Base-by-base conservation (phyloP, 2,329 filamentous ascomycete genomes). In the Microascus cirrosus region DNA sequence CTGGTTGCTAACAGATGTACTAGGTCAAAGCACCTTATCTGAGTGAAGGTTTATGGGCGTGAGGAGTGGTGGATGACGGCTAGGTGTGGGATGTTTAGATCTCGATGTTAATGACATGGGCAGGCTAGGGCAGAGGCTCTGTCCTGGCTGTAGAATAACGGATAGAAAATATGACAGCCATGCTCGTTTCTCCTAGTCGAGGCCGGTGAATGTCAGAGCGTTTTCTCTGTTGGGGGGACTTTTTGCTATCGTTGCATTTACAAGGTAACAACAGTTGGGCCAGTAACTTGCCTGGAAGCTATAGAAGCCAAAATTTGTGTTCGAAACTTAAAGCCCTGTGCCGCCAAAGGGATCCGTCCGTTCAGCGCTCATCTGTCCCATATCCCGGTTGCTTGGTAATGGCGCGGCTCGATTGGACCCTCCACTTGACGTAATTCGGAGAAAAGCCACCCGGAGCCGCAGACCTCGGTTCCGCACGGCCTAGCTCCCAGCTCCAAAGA, bases 11-110 rank as follows among this genome's bases (percentile, higher is more conserved):
- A 64, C 55, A 36, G 20, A 42, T 42, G 54, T 45, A 55, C 34
- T 64, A 85, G 82, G 66, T 86, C 83, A 65, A 86, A 86, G 79
- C 83, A 86, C 75, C 81, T 86, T 63, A 86, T 86, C 66, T 86
- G 79, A 64, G 55, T 13, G 34, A 20, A 18, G 12, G 48, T 22
- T 28, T 10, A 22, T 4, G 15, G 45, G 20, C 6, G 3, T 10
- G 54, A 24, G 34, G 32, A 35, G 36, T 39, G 36, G 36, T 32
- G 36, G 18, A 42, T 24, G 45, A 20, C 45, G 45, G 22, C 20
- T 24, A 20, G 45, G n/a, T 4, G 22, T 50, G 45, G n/a, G 22
- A 24, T 50, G n/a, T 22, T 22, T 12, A 22, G 45, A 24, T 50
- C 22, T 50, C n/a, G 45, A 22, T 24, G 45, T 22, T 50, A 50